Conservation (phyloP, 805 yeast genomes). For the Naumovozyma dairenensis region DNA sequence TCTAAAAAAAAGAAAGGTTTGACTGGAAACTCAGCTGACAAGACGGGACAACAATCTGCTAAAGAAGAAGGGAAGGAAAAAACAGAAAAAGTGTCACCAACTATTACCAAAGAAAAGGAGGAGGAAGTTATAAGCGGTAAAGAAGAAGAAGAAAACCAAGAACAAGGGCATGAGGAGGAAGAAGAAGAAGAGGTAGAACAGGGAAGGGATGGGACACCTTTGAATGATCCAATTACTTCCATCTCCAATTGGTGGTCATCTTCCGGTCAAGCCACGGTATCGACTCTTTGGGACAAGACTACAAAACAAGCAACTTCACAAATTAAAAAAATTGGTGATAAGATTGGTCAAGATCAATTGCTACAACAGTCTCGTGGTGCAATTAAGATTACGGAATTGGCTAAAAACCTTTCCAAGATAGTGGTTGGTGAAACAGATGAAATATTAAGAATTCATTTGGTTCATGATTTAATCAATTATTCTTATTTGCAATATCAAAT, state of each 20-base stretch:
- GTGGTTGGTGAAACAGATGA: constrained; percentile 39
- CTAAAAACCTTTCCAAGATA: constrained; percentile 26
- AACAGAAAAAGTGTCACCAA: constrained; percentile 11
- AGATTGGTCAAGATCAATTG: constrained; percentile 29
- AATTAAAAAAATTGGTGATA: constrained; percentile 27
- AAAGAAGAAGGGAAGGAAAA: constrained; percentile 8
- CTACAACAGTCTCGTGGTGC: constrained; percentile 11
- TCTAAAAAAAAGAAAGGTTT: constrained; percentile 5
- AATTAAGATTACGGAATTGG: constrained; percentile 21
- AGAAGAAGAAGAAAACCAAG: constrained; percentile 7
- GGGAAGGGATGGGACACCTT: constrained; percentile 19
- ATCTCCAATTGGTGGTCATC: constrained; percentile 68
- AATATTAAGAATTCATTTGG: constrained; percentile 48
- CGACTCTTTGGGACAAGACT: constrained; percentile 58
- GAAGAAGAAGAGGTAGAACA: constrained; percentile 10
- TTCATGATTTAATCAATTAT: constrained; percentile 58
- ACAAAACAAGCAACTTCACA: constrained; percentile 33
- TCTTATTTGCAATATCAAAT: constrained; percentile 32
- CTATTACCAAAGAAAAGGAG: constrained; percentile 15
- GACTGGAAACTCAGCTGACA: background rate
- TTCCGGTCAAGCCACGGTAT: constrained; percentile 57
- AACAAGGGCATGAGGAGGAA: constrained; percentile 18
- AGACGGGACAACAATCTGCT: background rate
- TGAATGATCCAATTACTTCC: constrained; percentile 53
- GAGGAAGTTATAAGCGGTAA: constrained; percentile 11